phyloP scores from a whole-genome alignment of 345 rosid genomes.

The Euphorbia tirucalli region DNA sequence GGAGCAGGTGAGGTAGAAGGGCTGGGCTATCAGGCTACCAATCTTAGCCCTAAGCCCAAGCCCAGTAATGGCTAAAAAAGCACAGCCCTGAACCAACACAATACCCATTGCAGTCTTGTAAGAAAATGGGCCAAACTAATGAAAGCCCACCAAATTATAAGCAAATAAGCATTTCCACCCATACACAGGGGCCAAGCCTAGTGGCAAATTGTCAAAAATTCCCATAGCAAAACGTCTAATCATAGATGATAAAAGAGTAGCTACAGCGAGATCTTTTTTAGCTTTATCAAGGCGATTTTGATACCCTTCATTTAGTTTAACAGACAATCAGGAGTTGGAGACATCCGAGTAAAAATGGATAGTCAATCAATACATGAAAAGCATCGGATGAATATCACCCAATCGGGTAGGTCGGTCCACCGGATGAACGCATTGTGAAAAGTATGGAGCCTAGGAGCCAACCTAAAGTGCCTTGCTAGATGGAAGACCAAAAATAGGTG shows the following conservation, averaged over 20 bases:
- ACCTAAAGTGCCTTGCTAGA: too few species aligned
- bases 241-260: constrained; percentile 72
- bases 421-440: too few species aligned
- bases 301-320: constrained; percentile 57
- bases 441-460: too few species aligned
- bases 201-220: constrained; percentile 67
- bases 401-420: too few species aligned
- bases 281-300: constrained; percentile 55
- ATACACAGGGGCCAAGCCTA: constrained; percentile 86
- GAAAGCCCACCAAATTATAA: constrained; percentile 78
- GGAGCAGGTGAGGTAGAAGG: constrained; percentile 61
- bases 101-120: constrained; percentile 71
- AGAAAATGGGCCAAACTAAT: constrained; percentile 68
- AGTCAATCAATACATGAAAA: too few species aligned
- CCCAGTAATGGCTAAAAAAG: constrained; percentile 51
- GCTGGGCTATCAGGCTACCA: constrained; percentile 60
- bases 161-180: constrained; percentile 88
- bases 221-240: constrained; percentile 82
- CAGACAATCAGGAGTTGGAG: too few species aligned
- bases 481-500: too few species aligned
- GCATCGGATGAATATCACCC: too few species aligned
- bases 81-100: constrained; percentile 62
- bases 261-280: constrained; percentile 72
- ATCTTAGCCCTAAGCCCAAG: constrained; percentile 64
- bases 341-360: too few species aligned